Conservation (phyloP, 805 yeast genomes). For the Naumovozyma dairenensis region DNA sequence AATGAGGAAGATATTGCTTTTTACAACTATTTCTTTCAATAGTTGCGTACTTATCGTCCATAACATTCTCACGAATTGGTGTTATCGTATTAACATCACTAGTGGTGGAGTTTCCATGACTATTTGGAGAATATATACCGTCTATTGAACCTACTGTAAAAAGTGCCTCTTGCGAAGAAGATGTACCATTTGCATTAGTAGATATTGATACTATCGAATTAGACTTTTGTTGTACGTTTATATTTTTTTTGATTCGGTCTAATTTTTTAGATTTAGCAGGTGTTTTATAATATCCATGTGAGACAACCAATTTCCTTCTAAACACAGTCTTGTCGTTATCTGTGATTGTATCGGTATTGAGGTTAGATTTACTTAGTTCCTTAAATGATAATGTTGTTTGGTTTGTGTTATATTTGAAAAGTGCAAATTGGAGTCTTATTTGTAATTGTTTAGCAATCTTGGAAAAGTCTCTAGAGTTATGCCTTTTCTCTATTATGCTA, state of each 20-base stretch:
- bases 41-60: neutral
- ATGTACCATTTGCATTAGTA: neutral
- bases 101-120: neutral
- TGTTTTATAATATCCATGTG: slow-evolving; percentile 22
- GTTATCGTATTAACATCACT: slow-evolving; percentile 5
- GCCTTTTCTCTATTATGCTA: too few species aligned
- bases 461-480: slow-evolving; percentile 8
- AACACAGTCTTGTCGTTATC: neutral
- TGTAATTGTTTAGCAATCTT: slow-evolving; percentile 30
- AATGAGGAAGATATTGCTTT: neutral
- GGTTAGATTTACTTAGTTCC: slow-evolving; percentile 5
- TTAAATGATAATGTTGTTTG: slow-evolving; percentile 28
- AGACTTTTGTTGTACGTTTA: neutral
- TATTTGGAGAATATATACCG: neutral
- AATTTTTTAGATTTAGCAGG: slow-evolving; percentile 8
- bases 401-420: slow-evolving; percentile 41
- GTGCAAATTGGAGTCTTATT: slow-evolving; percentile 41
- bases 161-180: neutral
- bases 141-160: neutral
- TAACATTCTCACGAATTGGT: slow-evolving; percentile 8
- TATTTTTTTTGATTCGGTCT: neutral
- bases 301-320: slow-evolving; percentile 21
- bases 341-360: too few species aligned
- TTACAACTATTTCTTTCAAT: slow-evolving; percentile 1
- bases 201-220: neutral